These are phyloP conservation scores for Daedaleopsis sinensis DNA, from an alignment of 768 basidiomycete species.

Conservation along the genomic window DNA sequence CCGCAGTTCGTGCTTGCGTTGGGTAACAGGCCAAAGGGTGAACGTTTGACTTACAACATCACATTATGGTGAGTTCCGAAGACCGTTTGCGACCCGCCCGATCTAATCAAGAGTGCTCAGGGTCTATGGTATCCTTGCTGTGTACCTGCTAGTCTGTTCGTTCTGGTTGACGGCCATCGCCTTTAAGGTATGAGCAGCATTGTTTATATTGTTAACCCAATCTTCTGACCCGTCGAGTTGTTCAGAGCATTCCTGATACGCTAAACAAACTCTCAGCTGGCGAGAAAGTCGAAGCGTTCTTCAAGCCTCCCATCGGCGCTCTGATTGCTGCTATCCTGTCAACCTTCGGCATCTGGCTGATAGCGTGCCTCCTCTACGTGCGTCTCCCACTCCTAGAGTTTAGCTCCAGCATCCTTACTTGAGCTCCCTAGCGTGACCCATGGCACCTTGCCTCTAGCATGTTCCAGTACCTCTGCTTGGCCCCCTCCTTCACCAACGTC, in stretches of 20 bases:
- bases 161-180: slow-evolving; percentile 82
- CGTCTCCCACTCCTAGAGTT: slow-evolving; percentile 33
- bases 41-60: slow-evolving; percentile 67
- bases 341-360: slow-evolving; percentile 88
- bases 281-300: slow-evolving; percentile 60
- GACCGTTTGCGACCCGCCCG: not conserved
- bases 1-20: slow-evolving; percentile 67
- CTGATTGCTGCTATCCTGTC: slow-evolving; percentile 87
- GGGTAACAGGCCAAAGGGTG: slow-evolving; percentile 88
- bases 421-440: slow-evolving; percentile 75
- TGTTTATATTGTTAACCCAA: not conserved
- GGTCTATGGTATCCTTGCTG: slow-evolving; percentile 81
- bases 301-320: slow-evolving; percentile 77
- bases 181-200: slow-evolving; percentile 57
- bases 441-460: slow-evolving; percentile 99
- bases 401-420: not conserved
- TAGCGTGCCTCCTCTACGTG: slow-evolving; percentile 85
- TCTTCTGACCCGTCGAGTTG: slow-evolving; percentile 1
- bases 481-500: slow-evolving; percentile 93
- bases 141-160: slow-evolving; percentile 88
- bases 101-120: slow-evolving; percentile 37
- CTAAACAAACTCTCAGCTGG: slow-evolving; percentile 51
- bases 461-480: slow-evolving; percentile 86
- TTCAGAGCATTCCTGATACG: slow-evolving; percentile 54
- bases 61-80: slow-evolving; percentile 63